Conservation (phyloP, 2,329 filamentous ascomycete species). For the Cryphonectria nitschkei region DNA sequence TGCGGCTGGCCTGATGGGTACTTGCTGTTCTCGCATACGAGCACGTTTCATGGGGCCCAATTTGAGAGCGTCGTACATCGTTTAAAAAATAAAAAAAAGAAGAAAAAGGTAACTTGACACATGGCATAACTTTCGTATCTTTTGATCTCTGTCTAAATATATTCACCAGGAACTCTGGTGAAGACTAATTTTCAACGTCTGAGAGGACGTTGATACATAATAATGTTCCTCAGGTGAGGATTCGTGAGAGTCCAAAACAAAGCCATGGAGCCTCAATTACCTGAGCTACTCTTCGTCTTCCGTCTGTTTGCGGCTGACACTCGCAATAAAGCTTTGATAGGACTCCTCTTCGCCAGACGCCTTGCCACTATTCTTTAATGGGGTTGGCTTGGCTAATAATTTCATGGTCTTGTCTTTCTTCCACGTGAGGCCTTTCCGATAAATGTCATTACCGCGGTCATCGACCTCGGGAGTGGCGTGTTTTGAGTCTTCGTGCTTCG, state of each 20-base stretch:
- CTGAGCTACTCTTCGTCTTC: slow-evolving; percentile 14
- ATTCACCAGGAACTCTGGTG: not conserved
- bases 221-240: not conserved
- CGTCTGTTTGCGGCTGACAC: slow-evolving; percentile 25
- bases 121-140: not conserved
- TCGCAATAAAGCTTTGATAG: slow-evolving; percentile 29
- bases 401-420: slow-evolving; percentile 29
- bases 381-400: slow-evolving; percentile 15
- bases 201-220: not conserved
- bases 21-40: not conserved
- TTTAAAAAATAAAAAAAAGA: not conserved
- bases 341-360: slow-evolving; percentile 22
- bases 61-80: not conserved
- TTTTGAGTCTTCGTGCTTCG: slow-evolving; percentile 25
- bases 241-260: not conserved
- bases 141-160: not conserved
- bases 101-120: not conserved
- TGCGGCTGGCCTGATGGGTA: not conserved
- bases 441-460: slow-evolving; percentile 11
- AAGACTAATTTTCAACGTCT: not conserved
- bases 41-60: too few relatives aligned
- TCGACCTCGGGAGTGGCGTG: slow-evolving; percentile 35
- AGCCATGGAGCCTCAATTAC: not conserved
- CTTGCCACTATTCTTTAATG: slow-evolving; percentile 18
- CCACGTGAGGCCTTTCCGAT: slow-evolving; percentile 27